Evolutionary conservation across 2,329 filamentous ascomycete species (phyloP), one percentile per base, ranked within the genome.

Genomic region (Ascochyta clinopodiicola): DNA sequence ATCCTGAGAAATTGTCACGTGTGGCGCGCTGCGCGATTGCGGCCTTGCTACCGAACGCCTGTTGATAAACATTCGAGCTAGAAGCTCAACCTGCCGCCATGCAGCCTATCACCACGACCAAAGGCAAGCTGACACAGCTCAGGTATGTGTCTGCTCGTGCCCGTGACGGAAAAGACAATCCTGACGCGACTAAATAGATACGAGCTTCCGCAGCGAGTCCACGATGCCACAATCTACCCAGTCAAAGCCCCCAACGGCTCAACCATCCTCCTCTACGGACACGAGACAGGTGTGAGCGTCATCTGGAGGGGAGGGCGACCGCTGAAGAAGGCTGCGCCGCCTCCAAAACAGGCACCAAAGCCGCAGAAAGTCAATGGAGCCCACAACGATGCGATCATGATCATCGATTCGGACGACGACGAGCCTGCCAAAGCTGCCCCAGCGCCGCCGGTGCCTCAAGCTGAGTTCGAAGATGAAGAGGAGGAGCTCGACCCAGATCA

Each of bases 51-150:
- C 22, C 17, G 6, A 12, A 7, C 27, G 15, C 36, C 45, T 32
- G 12, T 40, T 21, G 22, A 44, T 29, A 25, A 22, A 43, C 38
- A 10, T 2, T 17, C 25, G 29, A 54, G 44, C 39, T 31, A 27
- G 8, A 36, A 43, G 50, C 39, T 43, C 38, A 9, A 39, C 51
- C 59, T 48, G 39, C 43, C 51, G 60, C 44, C 77, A 96, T 88
- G 76, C 89, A 88, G 67, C 93, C 93, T 90, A 96, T 98, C 44
- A 56, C 71, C 42, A 54, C 67, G 8, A 69, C 66, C 46, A 67
- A 68, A 51, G 73, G 70, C 59, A 74, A 73, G 47, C 49, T 62
- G 6, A 62, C 70, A 25, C 72, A 74, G 57, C 62, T 76, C 21
- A 67, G 73, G 71, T 74, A 42, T 27, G 44, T 31, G 2, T 21